Base-by-base conservation (phyloP, 805 yeast species). In the Debaryomyces castellii region DNA sequence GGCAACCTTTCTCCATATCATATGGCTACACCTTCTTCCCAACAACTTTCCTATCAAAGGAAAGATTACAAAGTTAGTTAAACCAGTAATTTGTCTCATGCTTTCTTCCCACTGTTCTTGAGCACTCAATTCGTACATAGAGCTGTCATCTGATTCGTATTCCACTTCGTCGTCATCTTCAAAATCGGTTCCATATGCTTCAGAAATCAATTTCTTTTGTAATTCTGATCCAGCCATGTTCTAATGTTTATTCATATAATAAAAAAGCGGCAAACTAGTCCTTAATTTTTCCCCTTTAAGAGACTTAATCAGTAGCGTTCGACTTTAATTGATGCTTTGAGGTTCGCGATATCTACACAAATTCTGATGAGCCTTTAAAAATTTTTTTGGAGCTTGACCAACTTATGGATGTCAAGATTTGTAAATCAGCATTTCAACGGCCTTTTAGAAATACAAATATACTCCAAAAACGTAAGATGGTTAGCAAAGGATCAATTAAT, bases 101-200 rank as follows among this genome's bases (percentile, higher is more conserved):
- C 85, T 81, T 53, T 82, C 87, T 43, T 85, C 87, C 90, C 90
- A 85, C 54, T 85, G 89, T 51, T 80, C 74, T 53, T 83, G 87
- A 1, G 88, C 84, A 28, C 79, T 64, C 42, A 71, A 52, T 30
- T 55, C 59, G 46, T 58, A 57, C 14, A 57, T 57, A 10, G 48
- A 34, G 20, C 44, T 43, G 5, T 43, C 51, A 27, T 60, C 63
- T 9, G 55, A 50, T 36, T 55, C 54, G 21, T 45, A 48, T 14
- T 45, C 51, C 9, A 45, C 48, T 16, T 50, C 48, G 8, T 47
- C 51, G 3, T 46, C 50, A 16, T 46, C 45, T n/a, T 45, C 40
- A 27, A 39, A 41, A 27, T 49, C 48, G 10, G 42, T 27, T 17
- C 34, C 42, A 12, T 39, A 39, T 5, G 42, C 24, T 39, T 20